Percentiles rank a stretch among this genome's conserved stretches.
Evolutionary conservation across 2,329 filamentous ascomycete genomes (phyloP).

Genomic region (Pestalotiopsis sp.): DNA sequence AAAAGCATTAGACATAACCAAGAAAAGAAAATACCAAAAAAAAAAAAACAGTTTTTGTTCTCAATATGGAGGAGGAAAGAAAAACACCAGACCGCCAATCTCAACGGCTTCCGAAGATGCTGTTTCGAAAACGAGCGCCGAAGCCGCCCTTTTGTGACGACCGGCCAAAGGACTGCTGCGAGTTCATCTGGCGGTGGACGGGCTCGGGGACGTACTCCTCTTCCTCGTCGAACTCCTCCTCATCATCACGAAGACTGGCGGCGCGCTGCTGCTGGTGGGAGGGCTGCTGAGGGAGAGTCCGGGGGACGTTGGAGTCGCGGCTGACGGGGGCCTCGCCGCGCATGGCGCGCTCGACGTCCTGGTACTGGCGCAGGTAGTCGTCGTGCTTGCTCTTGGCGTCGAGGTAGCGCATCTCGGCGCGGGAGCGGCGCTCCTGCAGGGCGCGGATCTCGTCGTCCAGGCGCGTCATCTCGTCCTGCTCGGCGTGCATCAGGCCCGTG

Average conservation of each 20-base stretch:
- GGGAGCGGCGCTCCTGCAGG: slow-evolving; percentile 42
- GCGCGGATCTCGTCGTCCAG: slow-evolving; percentile 45
- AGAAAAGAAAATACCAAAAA: not conserved
- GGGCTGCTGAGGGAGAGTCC: not conserved
- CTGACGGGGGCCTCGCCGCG: slow-evolving; percentile 35
- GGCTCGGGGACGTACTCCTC: slow-evolving; percentile 21
- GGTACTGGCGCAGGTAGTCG: slow-evolving; percentile 44
- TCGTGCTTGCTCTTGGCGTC: slow-evolving; percentile 47
- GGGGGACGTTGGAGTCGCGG: not conserved
- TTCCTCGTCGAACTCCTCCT: slow-evolving; percentile 25
- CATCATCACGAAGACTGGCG: slow-evolving; percentile 23
- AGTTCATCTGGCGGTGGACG: slow-evolving; percentile 28
- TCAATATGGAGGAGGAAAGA: slow-evolving; percentile 1
- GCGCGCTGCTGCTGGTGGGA: slow-evolving; percentile 15
- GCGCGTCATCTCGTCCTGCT: slow-evolving; percentile 42
- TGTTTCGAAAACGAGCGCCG: slow-evolving; percentile 33
- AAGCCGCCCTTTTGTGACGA: slow-evolving; percentile 29
- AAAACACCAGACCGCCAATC: not conserved
- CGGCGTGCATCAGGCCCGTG: slow-evolving; percentile 41
- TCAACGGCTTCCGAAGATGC: slow-evolving; percentile 27
- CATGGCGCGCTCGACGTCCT: slow-evolving; percentile 43
- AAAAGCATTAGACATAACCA: not conserved
- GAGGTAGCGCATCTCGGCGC: slow-evolving; percentile 42
- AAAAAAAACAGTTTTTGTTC: not conserved
- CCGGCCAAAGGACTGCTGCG: slow-evolving; percentile 34